phyloP scores from a whole-genome alignment of 2,329 filamentous ascomycete species.

The Aspergillus sp. region DNA sequence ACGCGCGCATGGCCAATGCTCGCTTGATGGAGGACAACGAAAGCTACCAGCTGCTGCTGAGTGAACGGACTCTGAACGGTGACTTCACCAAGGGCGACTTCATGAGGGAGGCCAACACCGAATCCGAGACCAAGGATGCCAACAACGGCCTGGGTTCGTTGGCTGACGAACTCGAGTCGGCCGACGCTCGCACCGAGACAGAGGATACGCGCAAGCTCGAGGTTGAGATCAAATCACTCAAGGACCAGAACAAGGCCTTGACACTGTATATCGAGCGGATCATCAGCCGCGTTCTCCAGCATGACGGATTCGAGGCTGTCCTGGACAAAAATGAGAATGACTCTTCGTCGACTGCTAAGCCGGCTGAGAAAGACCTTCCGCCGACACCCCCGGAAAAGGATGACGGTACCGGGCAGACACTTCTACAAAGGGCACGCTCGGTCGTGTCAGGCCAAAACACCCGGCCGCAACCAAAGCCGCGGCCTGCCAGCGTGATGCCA shows the following conservation, averaged over 20 bases:
- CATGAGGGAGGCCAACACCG: constrained; percentile 46
- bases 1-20: constrained; percentile 91
- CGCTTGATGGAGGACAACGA: constrained; percentile 97
- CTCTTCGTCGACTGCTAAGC: constrained; percentile 20
- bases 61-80: constrained; percentile 90
- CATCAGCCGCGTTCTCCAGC: constrained; percentile 85
- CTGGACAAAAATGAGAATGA: constrained; percentile 64
- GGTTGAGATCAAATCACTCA: constrained; percentile 65
- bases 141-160: constrained; percentile 46
- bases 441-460: constrained; percentile 40
- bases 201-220: constrained; percentile 61
- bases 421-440: constrained; percentile 53
- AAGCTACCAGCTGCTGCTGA: constrained; percentile 88
- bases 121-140: constrained; percentile 36
- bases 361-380: constrained; percentile 71
- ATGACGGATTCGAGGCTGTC: constrained; percentile 91
- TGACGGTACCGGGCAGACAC: constrained; percentile 34
- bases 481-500: constrained; percentile 38
- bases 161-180: constrained; percentile 79
- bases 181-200: constrained; percentile 51
- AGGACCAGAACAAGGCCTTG: constrained; percentile 93
- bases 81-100: constrained; percentile 81
- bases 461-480: constrained; percentile 34
- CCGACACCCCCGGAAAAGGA: constrained; percentile 55
- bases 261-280: constrained; percentile 99